A percentile compares a stretch with the other conserved stretches of the same genome.
Conservation (phyloP, 2,329 filamentous ascomycete genomes). For the Botrytis squamosa region DNA sequence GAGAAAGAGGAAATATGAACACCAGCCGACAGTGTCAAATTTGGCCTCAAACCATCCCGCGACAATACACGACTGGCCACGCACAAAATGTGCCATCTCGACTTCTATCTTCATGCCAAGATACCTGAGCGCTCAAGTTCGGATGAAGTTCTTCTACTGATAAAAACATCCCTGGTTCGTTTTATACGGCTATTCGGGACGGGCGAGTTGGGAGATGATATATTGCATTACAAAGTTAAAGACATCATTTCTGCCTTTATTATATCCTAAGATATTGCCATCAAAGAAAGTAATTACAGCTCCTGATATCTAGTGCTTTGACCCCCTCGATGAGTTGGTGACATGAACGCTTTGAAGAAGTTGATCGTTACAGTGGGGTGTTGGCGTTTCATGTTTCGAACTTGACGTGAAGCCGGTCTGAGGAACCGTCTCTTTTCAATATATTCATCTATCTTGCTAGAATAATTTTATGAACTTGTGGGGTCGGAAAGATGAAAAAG, state of each 20-base stretch:
- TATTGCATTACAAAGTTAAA: neutral
- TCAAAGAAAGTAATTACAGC: neutral
- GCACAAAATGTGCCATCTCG: neutral
- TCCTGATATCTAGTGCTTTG: neutral
- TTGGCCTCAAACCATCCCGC: slow-evolving; percentile 8
- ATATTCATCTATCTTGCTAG: neutral
- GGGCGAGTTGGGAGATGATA: neutral
- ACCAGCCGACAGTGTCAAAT: neutral
- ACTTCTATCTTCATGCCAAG: slow-evolving; percentile 1
- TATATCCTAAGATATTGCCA: neutral
- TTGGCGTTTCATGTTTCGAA: slow-evolving; percentile 7
- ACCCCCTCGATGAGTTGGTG: neutral
- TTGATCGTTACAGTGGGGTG: neutral
- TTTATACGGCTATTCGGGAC: no score
- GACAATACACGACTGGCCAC: neutral
- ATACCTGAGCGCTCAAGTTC: slow-evolving; percentile 2
- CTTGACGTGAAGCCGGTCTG: neutral
- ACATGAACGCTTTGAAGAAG: neutral
- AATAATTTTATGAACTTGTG: neutral
- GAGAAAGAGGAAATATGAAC: neutral
- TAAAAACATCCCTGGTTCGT: no score
- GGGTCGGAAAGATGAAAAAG: neutral
- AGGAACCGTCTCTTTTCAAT: neutral
- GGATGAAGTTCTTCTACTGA: neutral
- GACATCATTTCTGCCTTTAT: neutral